Percentiles rank a stretch among this genome's conserved stretches.
phyloP scores from a whole-genome alignment of 305 asterid species.

The Solanum hybrid region DNA sequence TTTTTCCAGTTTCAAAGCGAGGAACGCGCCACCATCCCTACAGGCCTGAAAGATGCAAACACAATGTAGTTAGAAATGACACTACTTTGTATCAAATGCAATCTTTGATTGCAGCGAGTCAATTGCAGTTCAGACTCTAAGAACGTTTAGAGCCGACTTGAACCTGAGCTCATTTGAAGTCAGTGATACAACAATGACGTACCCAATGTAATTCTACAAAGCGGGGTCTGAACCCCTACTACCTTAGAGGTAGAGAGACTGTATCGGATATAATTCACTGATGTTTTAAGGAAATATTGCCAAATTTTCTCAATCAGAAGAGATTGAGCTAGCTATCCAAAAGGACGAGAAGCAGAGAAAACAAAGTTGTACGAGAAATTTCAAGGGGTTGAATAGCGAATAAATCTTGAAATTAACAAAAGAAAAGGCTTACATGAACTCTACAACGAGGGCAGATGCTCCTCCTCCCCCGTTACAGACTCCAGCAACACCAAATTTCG shows the following conservation, averaged over 20 bases:
- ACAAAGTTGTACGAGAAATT: background rate
- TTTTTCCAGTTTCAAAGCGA: constrained; percentile 11
- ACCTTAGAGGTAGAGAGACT: background rate
- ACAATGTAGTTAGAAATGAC: background rate
- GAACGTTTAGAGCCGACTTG: background rate
- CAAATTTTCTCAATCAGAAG: background rate
- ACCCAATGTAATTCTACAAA: background rate
- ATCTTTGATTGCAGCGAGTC: background rate
- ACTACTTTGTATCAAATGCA: background rate
- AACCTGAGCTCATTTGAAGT: background rate
- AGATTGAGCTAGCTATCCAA: background rate
- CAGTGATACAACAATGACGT: background rate
- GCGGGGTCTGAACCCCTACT: background rate
- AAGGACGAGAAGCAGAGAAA: background rate
- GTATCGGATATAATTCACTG: background rate
- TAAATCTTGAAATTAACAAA: background rate
- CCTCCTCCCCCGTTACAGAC: constrained; percentile 98
- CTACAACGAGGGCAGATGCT: constrained; percentile 83
- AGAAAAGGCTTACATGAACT: constrained; percentile 38
- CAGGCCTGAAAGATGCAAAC: constrained; percentile 21
- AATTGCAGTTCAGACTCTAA: background rate
- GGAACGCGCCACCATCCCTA: constrained; percentile 9
- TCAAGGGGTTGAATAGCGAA: background rate
- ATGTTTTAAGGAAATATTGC: background rate
- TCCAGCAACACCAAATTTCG: constrained; percentile 78